Percentiles rank a stretch among this genome's conserved stretches.
Conservation (phyloP, 179 eudicot species). For the Heliamphora ciliata region DNA sequence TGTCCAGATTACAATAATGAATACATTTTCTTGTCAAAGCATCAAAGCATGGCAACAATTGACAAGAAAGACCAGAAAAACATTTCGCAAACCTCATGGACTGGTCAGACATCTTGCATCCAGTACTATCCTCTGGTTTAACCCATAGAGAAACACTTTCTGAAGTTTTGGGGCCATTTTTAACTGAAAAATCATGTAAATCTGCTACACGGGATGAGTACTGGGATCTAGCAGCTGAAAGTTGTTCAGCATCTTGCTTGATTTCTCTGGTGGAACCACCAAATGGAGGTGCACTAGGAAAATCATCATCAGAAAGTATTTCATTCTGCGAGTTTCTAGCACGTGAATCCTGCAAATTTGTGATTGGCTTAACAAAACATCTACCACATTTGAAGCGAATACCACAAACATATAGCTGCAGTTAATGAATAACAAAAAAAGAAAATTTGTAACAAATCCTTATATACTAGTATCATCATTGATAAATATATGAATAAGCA, state of each 20-base stretch:
- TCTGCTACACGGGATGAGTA: constrained; percentile 19
- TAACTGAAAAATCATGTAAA: constrained; percentile 23
- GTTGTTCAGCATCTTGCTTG: constrained; percentile 22
- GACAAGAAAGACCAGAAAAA: background rate
- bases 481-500: background rate
- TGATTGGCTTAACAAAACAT: background rate
- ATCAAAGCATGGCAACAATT: background rate
- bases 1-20: background rate
- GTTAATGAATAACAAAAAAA: background rate
- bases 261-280: constrained; percentile 34
- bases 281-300: constrained; percentile 88
- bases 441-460: background rate
- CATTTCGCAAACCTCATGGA: constrained; percentile 42
- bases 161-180: constrained; percentile 20
- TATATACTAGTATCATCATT: background rate
- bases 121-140: constrained; percentile 25
- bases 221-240: constrained; percentile 19
- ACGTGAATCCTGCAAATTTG: constrained; percentile 20
- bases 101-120: constrained; percentile 25
- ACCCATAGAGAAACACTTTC: constrained; percentile 21
- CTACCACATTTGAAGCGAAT: background rate
- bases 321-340: constrained; percentile 23
- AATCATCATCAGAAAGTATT: constrained; percentile 34
- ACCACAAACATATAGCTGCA: background rate
- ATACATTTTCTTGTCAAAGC: too few species aligned